Base-by-base conservation (phyloP, 2,329 filamentous ascomycete species). In the Ascochyta koolunga region DNA sequence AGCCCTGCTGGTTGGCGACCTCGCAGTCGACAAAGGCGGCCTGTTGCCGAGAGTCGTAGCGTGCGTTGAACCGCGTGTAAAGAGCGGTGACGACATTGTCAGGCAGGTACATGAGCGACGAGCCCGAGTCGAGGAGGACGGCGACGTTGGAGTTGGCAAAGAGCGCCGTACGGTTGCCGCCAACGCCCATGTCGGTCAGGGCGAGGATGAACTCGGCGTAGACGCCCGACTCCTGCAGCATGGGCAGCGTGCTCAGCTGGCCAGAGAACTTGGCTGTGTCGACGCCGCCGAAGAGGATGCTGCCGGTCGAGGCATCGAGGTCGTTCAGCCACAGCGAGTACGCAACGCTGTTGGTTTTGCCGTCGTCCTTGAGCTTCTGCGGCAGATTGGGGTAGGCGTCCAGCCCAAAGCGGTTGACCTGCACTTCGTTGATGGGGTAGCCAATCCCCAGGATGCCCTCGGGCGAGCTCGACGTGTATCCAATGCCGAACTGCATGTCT, bases 391-490 rank as follows among this genome's bases (percentile, higher is more conserved):
- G 71, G 60, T 86, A 86, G 8, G 78, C 70, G 2, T 74, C 54
- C 21, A 72, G 73, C 5, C 81, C 79, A 8, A 79, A 82, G 59
- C 84, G 80, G 45, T 82, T 81, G 39, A 89, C 85, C 63, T 88
- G 85, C 11, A 89, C 90, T 76, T 97, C 93, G 71, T 96, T 95
- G 60, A 81, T 73, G 0, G 82, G 71, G 71, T 96, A 97, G 6
- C 93, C 93, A 57, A 98, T 89, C 16, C 93, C 93, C 18, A 97
- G 75, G 36, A 98, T 91, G 33, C 90, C 90, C 72, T 96, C 72
- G 25, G 70, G 51, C 5, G 83, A 85, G 36, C 65, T 78, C 3
- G 85, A 86, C 0, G 59, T 69, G 68, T 92, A 91, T 36, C 89
- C 89, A 57, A 93, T 80, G 56, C 89, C 89, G 64, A 93, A 90